Evolutionary conservation across 257 asterid species (phyloP).

Genomic region (Leonotis leonurus): DNA sequence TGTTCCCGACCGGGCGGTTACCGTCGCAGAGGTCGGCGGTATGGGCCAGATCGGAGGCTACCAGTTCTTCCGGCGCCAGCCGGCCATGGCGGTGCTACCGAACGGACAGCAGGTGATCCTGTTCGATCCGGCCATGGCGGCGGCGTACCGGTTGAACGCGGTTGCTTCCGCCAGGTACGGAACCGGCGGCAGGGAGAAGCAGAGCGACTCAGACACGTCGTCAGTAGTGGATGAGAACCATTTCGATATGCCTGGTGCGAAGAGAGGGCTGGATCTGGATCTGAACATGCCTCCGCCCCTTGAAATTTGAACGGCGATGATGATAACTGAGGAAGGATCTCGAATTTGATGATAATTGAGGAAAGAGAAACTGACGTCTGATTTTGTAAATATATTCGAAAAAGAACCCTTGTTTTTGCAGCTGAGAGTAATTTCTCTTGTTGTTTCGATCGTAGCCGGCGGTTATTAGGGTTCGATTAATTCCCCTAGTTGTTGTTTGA

Average conservation of each 20-base stretch:
- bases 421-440: slow-evolving; percentile 28
- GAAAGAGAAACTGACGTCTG: slow-evolving; percentile 30
- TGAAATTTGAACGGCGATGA: slow-evolving; percentile 28
- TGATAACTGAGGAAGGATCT: neutral
- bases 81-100: slow-evolving; percentile 56
- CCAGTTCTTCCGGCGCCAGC: slow-evolving; percentile 36
- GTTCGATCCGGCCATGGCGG: slow-evolving; percentile 30
- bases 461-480: slow-evolving; percentile 18
- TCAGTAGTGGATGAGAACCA: slow-evolving; percentile 81
- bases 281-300: slow-evolving; percentile 74
- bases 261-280: slow-evolving; percentile 60
- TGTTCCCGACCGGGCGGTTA: neutral
- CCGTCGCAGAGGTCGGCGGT: slow-evolving; percentile 10
- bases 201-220: slow-evolving; percentile 57
- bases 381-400: slow-evolving; percentile 33
- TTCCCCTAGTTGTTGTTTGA: slow-evolving; percentile 4
- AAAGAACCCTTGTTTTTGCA: slow-evolving; percentile 25
- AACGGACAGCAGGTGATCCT: slow-evolving; percentile 54
- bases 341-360: neutral
- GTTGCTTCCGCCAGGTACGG: slow-evolving; percentile 5
- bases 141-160: slow-evolving; percentile 26
- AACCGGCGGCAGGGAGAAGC: slow-evolving; percentile 34
- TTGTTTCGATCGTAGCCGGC: slow-evolving; percentile 28
- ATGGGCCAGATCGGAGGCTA: slow-evolving; percentile 12
- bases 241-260: slow-evolving; percentile 27